Base-by-base conservation (phyloP, 1,284 basidiomycete genomes). In the Pseudozyma pruni region DNA sequence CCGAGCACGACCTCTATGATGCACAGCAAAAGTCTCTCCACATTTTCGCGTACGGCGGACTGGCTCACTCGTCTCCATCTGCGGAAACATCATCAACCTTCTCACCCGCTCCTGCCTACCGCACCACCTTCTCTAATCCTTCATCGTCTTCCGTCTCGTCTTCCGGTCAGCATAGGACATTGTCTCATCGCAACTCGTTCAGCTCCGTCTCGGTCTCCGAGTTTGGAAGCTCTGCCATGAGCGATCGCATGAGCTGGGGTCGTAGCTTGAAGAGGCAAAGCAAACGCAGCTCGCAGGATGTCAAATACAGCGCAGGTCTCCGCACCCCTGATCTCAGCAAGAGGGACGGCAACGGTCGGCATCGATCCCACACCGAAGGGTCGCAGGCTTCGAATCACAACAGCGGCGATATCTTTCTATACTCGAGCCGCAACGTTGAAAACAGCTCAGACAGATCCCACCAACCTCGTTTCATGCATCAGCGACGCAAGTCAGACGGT, bases 141-240 rank as follows among this genome's bases (percentile, higher is more conserved):
- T 72, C 70, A 1, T 55, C 70, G 4, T 68, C 70, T 13, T 69
- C 64, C 31, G 22, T 72, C 34, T 72, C 70, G 0, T 72, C 70
- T 7, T 46, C 50, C 5, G 58, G 70, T 14, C 50, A 62, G 43
- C 55, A 56, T 5, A 54, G 41, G 38, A 56, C 70, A 0, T 53
- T 58, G 4, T 63, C 70, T 5, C 61, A 64, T 40, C 64, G 70
- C 46, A 72, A 69, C 45, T 72, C 70, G 10, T 69, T 72, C 56
- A 68, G 63, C 55, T 72, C 70, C 9, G 50, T 72, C 0, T 60
- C 64, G 4, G 53, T 64, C 13, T 72, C 70, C 7, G 64, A 68
- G 13, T 43, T 56, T 13, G 70, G 67, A 23, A 49, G 67, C 31
- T 70, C 67, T 8, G 44, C 44, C 16, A 53, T 50, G 38, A 54